Conservation (phyloP, 2,329 filamentous ascomycete genomes). For the Pestalotiopsis fici region DNA sequence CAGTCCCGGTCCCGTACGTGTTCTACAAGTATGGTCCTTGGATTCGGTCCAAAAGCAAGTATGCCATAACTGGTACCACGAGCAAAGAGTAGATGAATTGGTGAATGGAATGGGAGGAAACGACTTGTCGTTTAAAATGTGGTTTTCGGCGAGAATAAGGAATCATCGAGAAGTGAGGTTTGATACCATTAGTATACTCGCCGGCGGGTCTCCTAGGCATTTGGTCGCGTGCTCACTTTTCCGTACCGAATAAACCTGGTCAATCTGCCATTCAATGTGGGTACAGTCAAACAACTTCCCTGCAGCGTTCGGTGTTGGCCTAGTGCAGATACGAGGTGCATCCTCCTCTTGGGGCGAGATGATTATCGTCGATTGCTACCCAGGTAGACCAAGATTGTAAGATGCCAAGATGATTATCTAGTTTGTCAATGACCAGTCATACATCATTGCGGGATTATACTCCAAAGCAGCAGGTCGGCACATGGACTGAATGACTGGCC, state of each 20-base stretch:
- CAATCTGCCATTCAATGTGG: background rate
- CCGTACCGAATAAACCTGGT: background rate
- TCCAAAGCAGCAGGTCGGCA: background rate
- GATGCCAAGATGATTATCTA: background rate
- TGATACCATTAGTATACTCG: background rate
- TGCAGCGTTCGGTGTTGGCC: background rate
- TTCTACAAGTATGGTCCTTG: constrained; percentile 38
- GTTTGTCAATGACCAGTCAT: background rate
- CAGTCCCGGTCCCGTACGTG: constrained; percentile 42
- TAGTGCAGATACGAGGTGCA: background rate
- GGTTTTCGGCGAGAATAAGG: background rate
- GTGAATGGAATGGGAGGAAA: background rate
- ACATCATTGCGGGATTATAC: background rate
- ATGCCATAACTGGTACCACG: constrained; percentile 16
- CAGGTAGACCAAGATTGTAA: background rate
- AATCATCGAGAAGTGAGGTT: background rate
- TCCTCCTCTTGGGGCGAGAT: background rate
- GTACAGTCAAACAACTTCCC: background rate
- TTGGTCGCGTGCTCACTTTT: background rate
- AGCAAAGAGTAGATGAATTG: background rate
- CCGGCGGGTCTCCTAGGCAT: background rate
- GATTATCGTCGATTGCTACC: background rate
- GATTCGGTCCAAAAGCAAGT: constrained; percentile 31
- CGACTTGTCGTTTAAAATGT: background rate
- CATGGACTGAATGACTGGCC: background rate